phyloP scores from a whole-genome alignment of 2,329 filamentous ascomycete genomes.

The Escovopsis sp. region DNA sequence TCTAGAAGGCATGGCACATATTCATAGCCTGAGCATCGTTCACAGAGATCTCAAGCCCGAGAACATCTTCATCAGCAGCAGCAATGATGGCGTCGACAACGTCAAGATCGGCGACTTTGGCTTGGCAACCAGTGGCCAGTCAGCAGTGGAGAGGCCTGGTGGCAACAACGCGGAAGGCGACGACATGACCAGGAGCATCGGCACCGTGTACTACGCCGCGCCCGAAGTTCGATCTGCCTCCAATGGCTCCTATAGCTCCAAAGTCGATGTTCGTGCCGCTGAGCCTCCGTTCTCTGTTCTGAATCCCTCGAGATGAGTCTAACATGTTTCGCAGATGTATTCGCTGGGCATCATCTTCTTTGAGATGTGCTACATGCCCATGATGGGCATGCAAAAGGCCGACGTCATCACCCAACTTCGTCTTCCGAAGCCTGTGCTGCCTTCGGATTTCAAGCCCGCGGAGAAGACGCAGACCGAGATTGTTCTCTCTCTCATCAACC shows the following conservation, averaged over 20 bases:
- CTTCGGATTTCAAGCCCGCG: conserved; percentile 53
- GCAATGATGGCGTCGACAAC: conserved; percentile 62
- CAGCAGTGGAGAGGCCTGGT: conserved; percentile 41
- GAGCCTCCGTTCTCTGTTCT: background rate
- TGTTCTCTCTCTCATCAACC: conserved; percentile 64
- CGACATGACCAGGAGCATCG: conserved; percentile 58
- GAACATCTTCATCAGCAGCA: conserved; percentile 74
- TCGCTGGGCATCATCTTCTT: conserved; percentile 96
- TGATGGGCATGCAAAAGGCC: conserved; percentile 52
- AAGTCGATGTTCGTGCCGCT: conserved; percentile 61
- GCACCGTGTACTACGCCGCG: conserved; percentile 82
- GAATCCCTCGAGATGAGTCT: background rate
- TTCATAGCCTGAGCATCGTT: conserved; percentile 82
- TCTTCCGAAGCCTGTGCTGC: conserved; percentile 52
- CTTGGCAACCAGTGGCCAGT: conserved; percentile 77
- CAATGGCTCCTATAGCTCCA: conserved; percentile 70
- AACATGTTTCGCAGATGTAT: conserved; percentile 54
- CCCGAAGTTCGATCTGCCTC: conserved; percentile 73
- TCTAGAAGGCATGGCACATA: conserved; percentile 76
- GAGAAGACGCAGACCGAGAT: conserved; percentile 67
- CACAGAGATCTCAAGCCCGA: conserved; percentile 95
- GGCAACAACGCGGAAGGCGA: conserved; percentile 28
- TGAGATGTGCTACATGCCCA: conserved; percentile 73
- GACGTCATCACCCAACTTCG: conserved; percentile 54
- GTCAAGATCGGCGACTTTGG: conserved; percentile 97